Percentiles rank a stretch among this genome's conserved stretches.
Conservation (phyloP, 2,329 filamentous ascomycete species). For the Davidsoniella neocaledoniae region DNA sequence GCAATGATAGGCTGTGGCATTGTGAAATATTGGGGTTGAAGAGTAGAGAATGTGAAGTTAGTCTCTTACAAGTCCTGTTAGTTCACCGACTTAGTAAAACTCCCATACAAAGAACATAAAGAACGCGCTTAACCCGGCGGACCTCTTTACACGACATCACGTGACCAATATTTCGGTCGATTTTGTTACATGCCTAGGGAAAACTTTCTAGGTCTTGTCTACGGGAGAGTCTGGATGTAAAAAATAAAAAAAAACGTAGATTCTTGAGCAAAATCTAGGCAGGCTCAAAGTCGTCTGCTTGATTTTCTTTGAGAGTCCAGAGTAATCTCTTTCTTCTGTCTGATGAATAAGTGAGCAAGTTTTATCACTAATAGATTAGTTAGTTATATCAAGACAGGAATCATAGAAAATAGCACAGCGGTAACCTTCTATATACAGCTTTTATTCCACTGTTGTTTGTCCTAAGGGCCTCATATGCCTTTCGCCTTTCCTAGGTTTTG, state of each 20-base stretch:
- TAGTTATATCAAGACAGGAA: too few relatives aligned
- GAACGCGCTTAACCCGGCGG: neutral
- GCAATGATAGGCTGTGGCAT: conserved; percentile 29
- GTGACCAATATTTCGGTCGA: neutral
- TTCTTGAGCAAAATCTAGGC: too few relatives aligned
- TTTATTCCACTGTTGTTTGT: too few relatives aligned
- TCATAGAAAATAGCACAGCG: too few relatives aligned
- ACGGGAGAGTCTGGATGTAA: too few relatives aligned
- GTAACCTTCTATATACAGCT: too few relatives aligned
- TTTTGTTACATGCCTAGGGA: neutral
- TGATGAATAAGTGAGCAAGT: too few relatives aligned
- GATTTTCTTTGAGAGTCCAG: neutral
- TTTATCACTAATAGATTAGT: too few relatives aligned
- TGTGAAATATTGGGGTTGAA: conserved; percentile 1
- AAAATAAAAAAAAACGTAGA: too few relatives aligned
- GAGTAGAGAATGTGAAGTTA: neutral
- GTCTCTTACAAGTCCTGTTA: neutral
- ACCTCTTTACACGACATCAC: conserved; percentile 3
- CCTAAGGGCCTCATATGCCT: too few relatives aligned
- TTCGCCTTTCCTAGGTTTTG: too few relatives aligned
- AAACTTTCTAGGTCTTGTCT: neutral
- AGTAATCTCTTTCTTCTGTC: neutral
- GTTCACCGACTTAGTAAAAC: neutral
- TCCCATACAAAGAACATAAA: too few relatives aligned
- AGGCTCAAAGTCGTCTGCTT: neutral